Conservation (phyloP, 805 yeast species). For the Maudiozyma turicensis region DNA sequence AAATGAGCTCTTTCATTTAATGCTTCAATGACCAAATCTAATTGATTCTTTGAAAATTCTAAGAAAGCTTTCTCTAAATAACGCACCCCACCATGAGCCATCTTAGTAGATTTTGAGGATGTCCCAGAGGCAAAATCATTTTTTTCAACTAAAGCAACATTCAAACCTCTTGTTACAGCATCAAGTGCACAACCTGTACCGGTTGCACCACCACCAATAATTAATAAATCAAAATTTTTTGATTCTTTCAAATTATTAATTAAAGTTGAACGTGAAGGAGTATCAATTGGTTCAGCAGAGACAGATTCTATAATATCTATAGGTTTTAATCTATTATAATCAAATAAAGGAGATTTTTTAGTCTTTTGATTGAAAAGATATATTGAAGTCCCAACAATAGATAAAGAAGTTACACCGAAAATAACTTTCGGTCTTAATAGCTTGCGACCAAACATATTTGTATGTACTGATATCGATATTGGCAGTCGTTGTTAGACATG, state of each 20-base stretch:
- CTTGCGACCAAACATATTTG: not conserved
- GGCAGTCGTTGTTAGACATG: too few relatives aligned
- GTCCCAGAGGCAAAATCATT: slow-evolving; percentile 90
- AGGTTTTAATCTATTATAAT: not conserved
- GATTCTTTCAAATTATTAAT: slow-evolving; percentile 38
- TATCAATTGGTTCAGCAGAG: not conserved
- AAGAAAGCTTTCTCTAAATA: slow-evolving; percentile 91
- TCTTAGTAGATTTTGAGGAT: slow-evolving; percentile 86
- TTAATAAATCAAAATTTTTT: slow-evolving; percentile 62
- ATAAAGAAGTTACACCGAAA: not conserved
- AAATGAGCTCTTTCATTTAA: slow-evolving; percentile 78
- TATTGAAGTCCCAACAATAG: not conserved
- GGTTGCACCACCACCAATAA: slow-evolving; percentile 95
- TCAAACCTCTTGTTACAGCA: slow-evolving; percentile 82
- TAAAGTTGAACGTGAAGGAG: slow-evolving; percentile 46
- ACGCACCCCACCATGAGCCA: slow-evolving; percentile 97
- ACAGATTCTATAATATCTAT: not conserved
- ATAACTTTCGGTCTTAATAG: not conserved
- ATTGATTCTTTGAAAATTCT: slow-evolving; percentile 83
- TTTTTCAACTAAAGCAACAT: slow-evolving; percentile 78
- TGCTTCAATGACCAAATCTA: slow-evolving; percentile 82
- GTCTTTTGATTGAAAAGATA: not conserved
- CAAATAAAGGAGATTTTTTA: not conserved
- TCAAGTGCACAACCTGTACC: slow-evolving; percentile 92
- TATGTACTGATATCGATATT: too few relatives aligned